Evolutionary conservation across 148 eudicot species (phyloP).

Genomic region (Dysphania ambrosioides): DNA sequence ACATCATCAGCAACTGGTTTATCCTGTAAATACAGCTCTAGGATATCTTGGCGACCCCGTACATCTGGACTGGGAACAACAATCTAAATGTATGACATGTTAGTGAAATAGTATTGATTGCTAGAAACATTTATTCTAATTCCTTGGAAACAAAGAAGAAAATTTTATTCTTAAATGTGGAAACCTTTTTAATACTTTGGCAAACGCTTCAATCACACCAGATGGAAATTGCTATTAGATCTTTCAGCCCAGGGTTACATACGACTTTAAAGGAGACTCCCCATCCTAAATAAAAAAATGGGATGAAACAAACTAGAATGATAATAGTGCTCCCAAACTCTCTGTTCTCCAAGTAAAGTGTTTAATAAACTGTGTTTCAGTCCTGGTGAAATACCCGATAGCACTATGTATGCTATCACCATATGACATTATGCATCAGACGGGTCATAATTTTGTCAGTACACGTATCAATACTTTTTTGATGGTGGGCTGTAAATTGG

Average conservation of each 20-base stretch:
- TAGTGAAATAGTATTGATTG: not conserved
- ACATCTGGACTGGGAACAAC: slow-evolving; percentile 96
- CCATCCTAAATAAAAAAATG: not conserved
- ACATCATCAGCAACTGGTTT: slow-evolving; percentile 84
- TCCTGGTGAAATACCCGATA: not conserved
- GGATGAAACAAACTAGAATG: slow-evolving; percentile 1
- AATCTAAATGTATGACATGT: slow-evolving; percentile 45
- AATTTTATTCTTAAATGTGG: not conserved
- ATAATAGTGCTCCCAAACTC: not conserved
- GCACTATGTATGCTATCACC: too few species aligned
- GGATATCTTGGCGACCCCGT: slow-evolving; percentile 83
- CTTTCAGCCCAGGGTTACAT: not conserved
- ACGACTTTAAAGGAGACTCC: not conserved
- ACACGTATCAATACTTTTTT: not conserved
- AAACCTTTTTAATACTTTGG: not conserved
- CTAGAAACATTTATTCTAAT: not conserved
- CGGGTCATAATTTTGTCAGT: not conserved
- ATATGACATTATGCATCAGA: not conserved
- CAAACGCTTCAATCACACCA: not conserved
- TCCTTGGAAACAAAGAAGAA: not conserved
- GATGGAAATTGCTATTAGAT: not conserved
- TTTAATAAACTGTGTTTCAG: not conserved
- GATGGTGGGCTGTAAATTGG: not conserved
- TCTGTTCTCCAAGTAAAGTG: too few species aligned
- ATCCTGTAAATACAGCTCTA: slow-evolving; percentile 84